Percentiles rank a stretch among this genome's conserved stretches.
Evolutionary conservation across 2,329 filamentous ascomycete genomes (phyloP).

Genomic region (Pestalotiopsis sp.): DNA sequence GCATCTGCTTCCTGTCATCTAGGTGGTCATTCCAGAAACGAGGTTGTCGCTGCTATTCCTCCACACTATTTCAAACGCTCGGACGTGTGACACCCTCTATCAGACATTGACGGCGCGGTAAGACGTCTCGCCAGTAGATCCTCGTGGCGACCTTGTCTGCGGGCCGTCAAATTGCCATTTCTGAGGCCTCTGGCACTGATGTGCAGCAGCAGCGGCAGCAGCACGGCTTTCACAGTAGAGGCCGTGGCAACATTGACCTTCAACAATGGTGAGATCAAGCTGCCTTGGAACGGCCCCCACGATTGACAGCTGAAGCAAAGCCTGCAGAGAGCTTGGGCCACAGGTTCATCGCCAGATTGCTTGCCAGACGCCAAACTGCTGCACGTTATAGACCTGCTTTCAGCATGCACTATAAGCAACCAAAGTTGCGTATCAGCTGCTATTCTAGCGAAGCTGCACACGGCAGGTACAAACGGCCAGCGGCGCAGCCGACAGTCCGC

Average conservation of each 20-base stretch:
- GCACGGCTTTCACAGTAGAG: neutral
- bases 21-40: neutral
- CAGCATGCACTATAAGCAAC: neutral
- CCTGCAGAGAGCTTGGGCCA: slow-evolving; percentile 6
- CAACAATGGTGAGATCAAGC: neutral
- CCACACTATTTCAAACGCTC: neutral
- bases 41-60: neutral
- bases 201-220: neutral
- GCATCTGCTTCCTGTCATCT: neutral
- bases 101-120: neutral
- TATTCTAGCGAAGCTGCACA: neutral
- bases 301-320: neutral
- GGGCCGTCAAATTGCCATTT: neutral
- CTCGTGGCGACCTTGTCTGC: neutral
- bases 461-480: neutral
- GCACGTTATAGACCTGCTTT: neutral
- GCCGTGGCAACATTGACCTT: neutral
- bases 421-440: neutral
- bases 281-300: neutral
- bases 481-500: neutral
- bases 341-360: neutral
- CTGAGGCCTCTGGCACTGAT: neutral
- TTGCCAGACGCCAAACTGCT: neutral
- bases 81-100: neutral
- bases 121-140: neutral